Evolutionary conservation across 2,329 filamentous ascomycete species (phyloP).

Genomic region (Aciculosporium take): DNA sequence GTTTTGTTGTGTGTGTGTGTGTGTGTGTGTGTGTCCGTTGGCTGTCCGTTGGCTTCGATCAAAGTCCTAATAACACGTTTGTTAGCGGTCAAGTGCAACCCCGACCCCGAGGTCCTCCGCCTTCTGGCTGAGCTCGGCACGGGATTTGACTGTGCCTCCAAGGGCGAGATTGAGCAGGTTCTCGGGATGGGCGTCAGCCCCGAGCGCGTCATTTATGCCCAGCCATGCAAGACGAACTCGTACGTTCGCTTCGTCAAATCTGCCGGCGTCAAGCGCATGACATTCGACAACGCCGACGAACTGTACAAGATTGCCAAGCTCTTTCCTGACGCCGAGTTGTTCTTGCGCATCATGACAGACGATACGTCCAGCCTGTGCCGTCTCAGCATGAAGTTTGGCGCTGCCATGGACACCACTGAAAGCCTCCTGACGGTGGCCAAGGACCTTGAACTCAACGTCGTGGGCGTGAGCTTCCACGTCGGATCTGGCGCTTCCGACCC

Average conservation of each 20-base stretch:
- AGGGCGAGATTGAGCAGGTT: slow-evolving; percentile 89
- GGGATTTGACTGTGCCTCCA: slow-evolving; percentile 96
- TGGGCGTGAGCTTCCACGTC: slow-evolving; percentile 95
- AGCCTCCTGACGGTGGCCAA: slow-evolving; percentile 67
- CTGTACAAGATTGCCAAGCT: slow-evolving; percentile 93
- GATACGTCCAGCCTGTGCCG: slow-evolving; percentile 90
- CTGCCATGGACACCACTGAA: slow-evolving; percentile 67
- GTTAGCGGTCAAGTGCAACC: slow-evolving; percentile 95
- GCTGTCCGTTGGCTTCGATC: not conserved
- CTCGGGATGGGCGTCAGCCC: slow-evolving; percentile 71
- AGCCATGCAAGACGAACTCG: slow-evolving; percentile 98
- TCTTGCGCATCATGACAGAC: slow-evolving; percentile 88
- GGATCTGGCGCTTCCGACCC: slow-evolving; percentile 93
- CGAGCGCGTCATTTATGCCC: slow-evolving; percentile 91
- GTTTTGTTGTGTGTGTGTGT: no score
- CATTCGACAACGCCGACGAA: slow-evolving; percentile 96
- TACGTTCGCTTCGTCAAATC: slow-evolving; percentile 83
- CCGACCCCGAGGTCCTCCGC: slow-evolving; percentile 74
- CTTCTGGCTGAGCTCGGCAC: slow-evolving; percentile 80
- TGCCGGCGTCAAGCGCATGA: slow-evolving; percentile 90
- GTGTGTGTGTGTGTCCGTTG: no score
- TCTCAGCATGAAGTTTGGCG: slow-evolving; percentile 94
- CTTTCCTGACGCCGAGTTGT: slow-evolving; percentile 79
- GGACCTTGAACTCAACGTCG: slow-evolving; percentile 73
- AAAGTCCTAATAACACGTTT: slow-evolving; percentile 1